phyloP scores from a whole-genome alignment of 108 stramenopile genomes.

The Cyclotella atomus region DNA sequence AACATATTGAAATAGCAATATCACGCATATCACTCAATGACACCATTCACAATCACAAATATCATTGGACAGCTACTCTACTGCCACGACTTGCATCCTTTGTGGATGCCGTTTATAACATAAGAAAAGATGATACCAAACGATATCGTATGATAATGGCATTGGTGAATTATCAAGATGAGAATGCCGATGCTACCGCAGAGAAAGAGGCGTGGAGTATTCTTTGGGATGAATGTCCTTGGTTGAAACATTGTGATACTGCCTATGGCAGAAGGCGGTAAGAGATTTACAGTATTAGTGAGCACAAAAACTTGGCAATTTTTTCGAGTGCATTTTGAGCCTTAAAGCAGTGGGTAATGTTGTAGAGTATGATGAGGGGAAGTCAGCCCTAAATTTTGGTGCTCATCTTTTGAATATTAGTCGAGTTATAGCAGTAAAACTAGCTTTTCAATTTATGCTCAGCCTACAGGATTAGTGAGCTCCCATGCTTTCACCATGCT shows the following conservation, averaged over 20 bases:
- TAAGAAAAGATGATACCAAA: slow-evolving; percentile 67
- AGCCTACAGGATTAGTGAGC: too few relatives aligned
- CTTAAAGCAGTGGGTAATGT: too few relatives aligned
- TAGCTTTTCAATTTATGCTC: too few relatives aligned
- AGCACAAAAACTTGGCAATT: background rate
- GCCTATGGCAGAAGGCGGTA: slow-evolving; percentile 33
- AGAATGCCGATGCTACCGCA: background rate
- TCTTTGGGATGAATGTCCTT: slow-evolving; percentile 60
- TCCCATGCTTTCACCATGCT: too few relatives aligned
- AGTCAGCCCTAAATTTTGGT: too few relatives aligned
- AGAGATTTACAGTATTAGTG: too few relatives aligned
- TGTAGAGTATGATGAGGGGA: too few relatives aligned
- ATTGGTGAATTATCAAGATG: slow-evolving; percentile 18
- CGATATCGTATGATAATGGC: slow-evolving; percentile 66
- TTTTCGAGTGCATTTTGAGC: background rate
- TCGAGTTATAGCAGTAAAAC: too few relatives aligned
- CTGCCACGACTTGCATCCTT: slow-evolving; percentile 75
- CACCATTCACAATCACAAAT: slow-evolving; percentile 56
- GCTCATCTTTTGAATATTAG: too few relatives aligned
- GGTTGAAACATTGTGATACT: slow-evolving; percentile 67
- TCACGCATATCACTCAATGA: slow-evolving; percentile 72
- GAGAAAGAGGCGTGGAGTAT: slow-evolving; percentile 49
- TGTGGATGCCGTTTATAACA: slow-evolving; percentile 70
- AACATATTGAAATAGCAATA: slow-evolving; percentile 55
- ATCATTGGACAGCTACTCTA: slow-evolving; percentile 60